Base-by-base conservation (phyloP, 805 yeast genomes). In the Wickerhamomyces rabaulensis region DNA sequence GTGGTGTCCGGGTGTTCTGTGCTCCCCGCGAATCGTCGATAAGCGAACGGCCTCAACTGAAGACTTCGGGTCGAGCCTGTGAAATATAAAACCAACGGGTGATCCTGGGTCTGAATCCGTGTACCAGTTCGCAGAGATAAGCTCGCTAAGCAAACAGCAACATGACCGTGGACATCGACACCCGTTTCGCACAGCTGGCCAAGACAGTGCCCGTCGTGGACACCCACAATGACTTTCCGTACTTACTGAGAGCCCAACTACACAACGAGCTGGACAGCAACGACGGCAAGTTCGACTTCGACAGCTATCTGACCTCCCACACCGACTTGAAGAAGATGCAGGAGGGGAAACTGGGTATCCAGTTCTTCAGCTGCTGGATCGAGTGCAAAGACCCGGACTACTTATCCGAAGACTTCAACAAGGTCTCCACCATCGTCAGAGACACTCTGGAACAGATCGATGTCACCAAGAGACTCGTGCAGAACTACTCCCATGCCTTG, bases 381-480 rank as follows among this genome's bases (percentile, higher is more conserved):
- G 79, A 74, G 51, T 73, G 76, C 52, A 63, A 62, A 43, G 72
- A 73, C 43, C 68, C 65, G 12, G 68, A 66, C 48, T 59, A 58
- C 41, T 55, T 68, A 5, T 73, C 68, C 44, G 67, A 66, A 41
- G 75, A 75, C 52, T 77, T 75, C 61, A 71, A 75, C 55, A 58
- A 59, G 48, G 63, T 71, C 26, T 72, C 67, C 47, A 58, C 64
- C 38, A 70, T 70, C 4, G 80, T 77, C 3, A 61, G 81, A 50
- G 81, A 76, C 56, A 76, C 81, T 1, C 42, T 77, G 51, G 82
- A 77, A 52, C 80, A 75, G 54, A 74, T 77, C 38, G 82, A 77
- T 56, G 74, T 75, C 6, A 67, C 71, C 5, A 69, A 70, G 51
- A 62, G 81, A 49, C 54, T 76, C 25, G 72, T 73, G 3, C 61